phyloP scores from a whole-genome alignment of 345 rosid species.

The Lumnitzera racemosa region DNA sequence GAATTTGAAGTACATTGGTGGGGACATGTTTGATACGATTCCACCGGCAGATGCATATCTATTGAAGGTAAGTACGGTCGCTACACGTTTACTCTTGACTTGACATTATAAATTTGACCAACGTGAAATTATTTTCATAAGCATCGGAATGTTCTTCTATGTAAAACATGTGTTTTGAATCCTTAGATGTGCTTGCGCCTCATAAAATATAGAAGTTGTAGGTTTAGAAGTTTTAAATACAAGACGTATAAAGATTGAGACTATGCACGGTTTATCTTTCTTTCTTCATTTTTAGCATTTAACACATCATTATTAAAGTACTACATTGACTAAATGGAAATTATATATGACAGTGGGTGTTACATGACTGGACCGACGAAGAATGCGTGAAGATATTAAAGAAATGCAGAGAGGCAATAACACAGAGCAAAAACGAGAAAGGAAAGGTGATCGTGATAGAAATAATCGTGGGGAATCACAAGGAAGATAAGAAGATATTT shows the following conservation, averaged over 20 bases:
- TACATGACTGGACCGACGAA: conserved; percentile 12
- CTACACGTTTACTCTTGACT: too few relatives aligned
- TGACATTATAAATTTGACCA: too few relatives aligned
- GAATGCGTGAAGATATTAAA: conserved; percentile 12
- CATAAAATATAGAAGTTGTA: too few relatives aligned
- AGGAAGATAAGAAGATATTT: background rate
- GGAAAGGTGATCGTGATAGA: conserved; percentile 11
- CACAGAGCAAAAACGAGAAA: background rate
- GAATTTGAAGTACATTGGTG: conserved; percentile 24
- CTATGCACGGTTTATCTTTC: too few relatives aligned
- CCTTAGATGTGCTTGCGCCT: too few relatives aligned
- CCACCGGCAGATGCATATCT: conserved; percentile 23
- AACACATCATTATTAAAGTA: too few relatives aligned
- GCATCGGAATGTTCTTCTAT: too few relatives aligned
- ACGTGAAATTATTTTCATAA: too few relatives aligned
- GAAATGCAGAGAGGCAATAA: conserved; percentile 8
- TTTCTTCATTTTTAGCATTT: too few relatives aligned
- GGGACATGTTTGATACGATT: conserved; percentile 27
- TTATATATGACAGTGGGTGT: background rate
- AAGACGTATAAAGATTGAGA: too few relatives aligned
- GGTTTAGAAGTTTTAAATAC: too few relatives aligned
- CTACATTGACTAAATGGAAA: background rate
- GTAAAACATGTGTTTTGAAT: too few relatives aligned
- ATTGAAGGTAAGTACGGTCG: conserved; percentile 14
- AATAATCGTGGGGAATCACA: background rate